A percentile compares a stretch with the other conserved stretches of the same genome.
These are phyloP conservation scores for Xerocomellus intermedius DNA, from an alignment of 768 basidiomycete species.

Conservation along the genomic window DNA sequence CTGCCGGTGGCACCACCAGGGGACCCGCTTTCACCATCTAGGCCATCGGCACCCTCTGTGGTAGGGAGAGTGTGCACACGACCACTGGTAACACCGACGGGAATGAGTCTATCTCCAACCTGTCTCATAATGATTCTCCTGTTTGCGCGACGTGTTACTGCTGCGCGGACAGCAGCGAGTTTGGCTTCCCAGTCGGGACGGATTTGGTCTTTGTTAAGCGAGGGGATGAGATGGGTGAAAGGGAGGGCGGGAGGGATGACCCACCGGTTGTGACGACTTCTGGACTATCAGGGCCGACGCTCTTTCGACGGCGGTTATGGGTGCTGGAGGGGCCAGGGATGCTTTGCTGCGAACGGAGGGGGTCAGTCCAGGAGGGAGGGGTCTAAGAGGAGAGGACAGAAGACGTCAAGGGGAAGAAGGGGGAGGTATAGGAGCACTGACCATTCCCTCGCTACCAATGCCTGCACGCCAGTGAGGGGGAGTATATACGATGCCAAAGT, in stretches of 20 bases:
- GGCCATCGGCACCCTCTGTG: slow-evolving; percentile 51
- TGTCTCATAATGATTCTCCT: slow-evolving; percentile 97
- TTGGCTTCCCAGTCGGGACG: slow-evolving; percentile 99
- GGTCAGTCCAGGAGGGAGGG: slow-evolving; percentile 52
- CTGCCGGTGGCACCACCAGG: slow-evolving; percentile 39
- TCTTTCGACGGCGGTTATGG: slow-evolving; percentile 82
- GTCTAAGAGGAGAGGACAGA: slow-evolving; percentile 26
- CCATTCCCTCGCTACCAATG: slow-evolving; percentile 70
- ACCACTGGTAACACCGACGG: slow-evolving; percentile 93
- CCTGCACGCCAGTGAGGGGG: slow-evolving; percentile 81
- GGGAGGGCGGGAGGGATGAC: slow-evolving; percentile 20
- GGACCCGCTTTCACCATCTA: slow-evolving; percentile 37
- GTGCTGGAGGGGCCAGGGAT: slow-evolving; percentile 39
- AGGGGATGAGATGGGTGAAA: slow-evolving; percentile 8
- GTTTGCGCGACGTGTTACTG: slow-evolving; percentile 94
- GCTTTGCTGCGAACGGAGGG: slow-evolving; percentile 45
- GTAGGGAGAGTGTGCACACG: slow-evolving; percentile 66
- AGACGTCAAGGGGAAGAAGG: neutral
- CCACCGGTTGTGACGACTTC: slow-evolving; percentile 90
- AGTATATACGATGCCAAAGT: slow-evolving; percentile 90
- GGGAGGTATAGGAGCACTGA: slow-evolving; percentile 34
- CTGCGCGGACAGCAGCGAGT: slow-evolving; percentile 88
- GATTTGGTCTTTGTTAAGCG: slow-evolving; percentile 70
- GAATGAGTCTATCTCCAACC: slow-evolving; percentile 95
- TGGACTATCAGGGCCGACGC: slow-evolving; percentile 78